These are phyloP conservation scores for Tolypocladium tropicale DNA, from an alignment of 2,329 filamentous ascomycete species.

Conservation along the genomic window DNA sequence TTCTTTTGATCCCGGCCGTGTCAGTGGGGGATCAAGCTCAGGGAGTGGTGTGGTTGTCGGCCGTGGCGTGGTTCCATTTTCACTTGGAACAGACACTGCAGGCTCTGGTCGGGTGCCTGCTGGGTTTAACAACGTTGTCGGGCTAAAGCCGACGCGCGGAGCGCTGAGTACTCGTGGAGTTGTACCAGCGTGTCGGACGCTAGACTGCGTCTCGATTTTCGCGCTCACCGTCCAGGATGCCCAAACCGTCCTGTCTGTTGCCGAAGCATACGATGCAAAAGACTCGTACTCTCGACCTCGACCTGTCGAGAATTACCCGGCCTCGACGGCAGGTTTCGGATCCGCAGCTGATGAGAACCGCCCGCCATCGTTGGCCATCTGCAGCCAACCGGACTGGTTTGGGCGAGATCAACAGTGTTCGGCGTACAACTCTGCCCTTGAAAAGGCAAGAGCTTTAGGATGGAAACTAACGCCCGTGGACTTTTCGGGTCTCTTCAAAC, in stretches of 20 bases:
- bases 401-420: slow-evolving; percentile 24
- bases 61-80: slow-evolving; percentile 42
- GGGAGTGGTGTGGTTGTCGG: slow-evolving; percentile 46
- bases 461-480: slow-evolving; percentile 32
- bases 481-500: slow-evolving; percentile 39
- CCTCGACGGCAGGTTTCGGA: slow-evolving; percentile 17
- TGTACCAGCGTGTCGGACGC: slow-evolving; percentile 43
- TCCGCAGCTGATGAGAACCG: slow-evolving; percentile 5
- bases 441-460: slow-evolving; percentile 24
- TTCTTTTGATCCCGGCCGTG: slow-evolving; percentile 28
- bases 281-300: slow-evolving; percentile 41
- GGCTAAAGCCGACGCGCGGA: slow-evolving; percentile 41
- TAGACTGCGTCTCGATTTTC: slow-evolving; percentile 48
- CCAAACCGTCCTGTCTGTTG: slow-evolving; percentile 35
- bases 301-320: slow-evolving; percentile 2
- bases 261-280: slow-evolving; percentile 34
- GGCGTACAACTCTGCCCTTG: slow-evolving; percentile 30
- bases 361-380: slow-evolving; percentile 24
- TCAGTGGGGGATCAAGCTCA: slow-evolving; percentile 45
- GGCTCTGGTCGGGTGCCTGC: slow-evolving; percentile 44
- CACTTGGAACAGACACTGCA: slow-evolving; percentile 46
- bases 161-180: slow-evolving; percentile 38
- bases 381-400: slow-evolving; percentile 29
- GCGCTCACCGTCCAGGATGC: slow-evolving; percentile 38
- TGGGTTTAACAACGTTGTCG: slow-evolving; percentile 42